These are phyloP conservation scores for Eimeria brunetti DNA, from an alignment of 169 alveolate genomes.

Conservation along the genomic window DNA sequence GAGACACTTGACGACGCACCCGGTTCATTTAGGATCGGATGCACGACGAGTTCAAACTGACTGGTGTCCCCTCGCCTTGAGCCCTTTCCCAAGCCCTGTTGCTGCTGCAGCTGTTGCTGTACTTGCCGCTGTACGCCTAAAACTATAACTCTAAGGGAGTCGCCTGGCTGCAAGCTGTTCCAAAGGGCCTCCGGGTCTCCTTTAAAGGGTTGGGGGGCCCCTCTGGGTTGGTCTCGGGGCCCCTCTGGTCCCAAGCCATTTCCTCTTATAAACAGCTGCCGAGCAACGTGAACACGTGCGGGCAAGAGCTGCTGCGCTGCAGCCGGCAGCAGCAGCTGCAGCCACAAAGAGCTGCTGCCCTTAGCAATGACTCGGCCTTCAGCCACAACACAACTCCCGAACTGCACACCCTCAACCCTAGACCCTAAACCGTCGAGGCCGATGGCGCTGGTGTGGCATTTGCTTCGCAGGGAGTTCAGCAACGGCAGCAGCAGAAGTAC, in stretches of 20 bases:
- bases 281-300: neutral
- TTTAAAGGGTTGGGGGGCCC: neutral
- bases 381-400: neutral
- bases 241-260: neutral
- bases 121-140: slow-evolving; percentile 48
- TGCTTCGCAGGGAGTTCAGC: neutral
- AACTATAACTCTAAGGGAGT: neutral
- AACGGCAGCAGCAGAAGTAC: slow-evolving; percentile 13
- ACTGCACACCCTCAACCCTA: neutral
- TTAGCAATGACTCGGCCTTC: slow-evolving; percentile 11
- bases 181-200: slow-evolving; percentile 25
- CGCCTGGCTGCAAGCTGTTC: slow-evolving; percentile 36
- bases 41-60: slow-evolving; percentile 31
- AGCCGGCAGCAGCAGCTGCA: slow-evolving; percentile 63
- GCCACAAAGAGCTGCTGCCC: neutral
- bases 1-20: neutral
- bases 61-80: neutral
- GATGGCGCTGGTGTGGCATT: neutral
- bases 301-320: slow-evolving; percentile 49
- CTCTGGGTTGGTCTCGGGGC: neutral
- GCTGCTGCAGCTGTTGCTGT: slow-evolving; percentile 20
- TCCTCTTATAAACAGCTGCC: slow-evolving; percentile 1
- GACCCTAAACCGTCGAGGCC: neutral
- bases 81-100: neutral
- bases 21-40: neutral